Evolutionary conservation across 179 eudicot genomes (phyloP), one percentile per base, ranked within the genome.

Genomic region (Patellifolia procumbens): DNA sequence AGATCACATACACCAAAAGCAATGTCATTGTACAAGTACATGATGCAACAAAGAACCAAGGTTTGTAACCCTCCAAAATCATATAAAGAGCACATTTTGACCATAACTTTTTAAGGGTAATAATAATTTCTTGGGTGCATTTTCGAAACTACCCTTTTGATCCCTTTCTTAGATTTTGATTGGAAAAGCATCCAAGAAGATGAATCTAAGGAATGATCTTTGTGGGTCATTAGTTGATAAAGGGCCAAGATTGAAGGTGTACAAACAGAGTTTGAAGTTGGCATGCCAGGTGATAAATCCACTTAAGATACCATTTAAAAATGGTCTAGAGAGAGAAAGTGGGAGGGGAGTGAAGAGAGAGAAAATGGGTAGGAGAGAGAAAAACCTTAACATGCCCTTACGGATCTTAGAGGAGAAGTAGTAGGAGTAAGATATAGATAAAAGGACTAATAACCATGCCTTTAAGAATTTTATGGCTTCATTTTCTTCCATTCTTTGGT

Each of bases 261-360:
- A 81, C 26, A 86, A 61, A 28, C 87, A 76, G 71, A 87, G 86
- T 66, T 91, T 91, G 63, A 83, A 91, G 59, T 72, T 87, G 16
- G 86, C 79, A 13, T 89, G 90, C 95, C 95, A 91, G 0, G 87
- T 74, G 24, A 91, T 70, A 80, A 89, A 86, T 80, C 86, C 86
- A 42, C 85, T 58, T 7, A 83, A 72, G 7, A 73, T 37, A 17
- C 83, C 83, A 1, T 79, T 79, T 31, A 87, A 85, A 55, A 84
- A 80, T 31, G 81, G 51, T 5, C 85, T 75, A 70, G 87, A 61
- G 4, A 91, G 83, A 4, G 34, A 51, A 48, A 89, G 82, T 24
- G 95, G 91, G 39, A 89, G 88, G 78, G 65, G 17, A 0, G 83
- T 63, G 76, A 84, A 86, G 68, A 88, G 86, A 24, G 8, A 42